Conservation (phyloP, 2,329 filamentous ascomycete genomes). For the Claviceps digitariae region DNA sequence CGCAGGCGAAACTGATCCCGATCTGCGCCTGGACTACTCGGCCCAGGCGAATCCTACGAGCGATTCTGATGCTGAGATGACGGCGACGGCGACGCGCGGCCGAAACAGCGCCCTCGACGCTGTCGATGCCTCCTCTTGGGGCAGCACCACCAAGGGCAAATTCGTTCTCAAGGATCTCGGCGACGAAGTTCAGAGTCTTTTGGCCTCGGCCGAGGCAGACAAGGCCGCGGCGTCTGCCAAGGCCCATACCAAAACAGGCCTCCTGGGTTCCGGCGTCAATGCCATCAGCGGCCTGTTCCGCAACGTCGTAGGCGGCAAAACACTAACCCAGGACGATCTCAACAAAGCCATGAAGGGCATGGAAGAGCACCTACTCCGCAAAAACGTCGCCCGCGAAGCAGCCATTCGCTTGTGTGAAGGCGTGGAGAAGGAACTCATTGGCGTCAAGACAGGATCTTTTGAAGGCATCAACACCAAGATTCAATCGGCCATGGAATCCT, state of each 20-base stretch:
- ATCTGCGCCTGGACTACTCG: constrained; percentile 83
- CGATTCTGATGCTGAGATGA: constrained; percentile 39
- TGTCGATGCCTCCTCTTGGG: constrained; percentile 71
- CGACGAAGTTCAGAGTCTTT: constrained; percentile 82
- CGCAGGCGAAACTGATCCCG: constrained; percentile 64
- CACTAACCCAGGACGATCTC: constrained; percentile 74
- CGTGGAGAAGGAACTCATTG: constrained; percentile 78
- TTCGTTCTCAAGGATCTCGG: constrained; percentile 90
- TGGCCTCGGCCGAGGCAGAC: constrained; percentile 64
- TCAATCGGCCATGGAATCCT: constrained; percentile 77
- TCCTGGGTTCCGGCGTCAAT: constrained; percentile 68
- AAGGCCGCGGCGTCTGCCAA: constrained; percentile 35
- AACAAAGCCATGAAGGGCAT: constrained; percentile 89
- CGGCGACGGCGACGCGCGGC: constrained; percentile 30
- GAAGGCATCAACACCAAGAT: constrained; percentile 79
- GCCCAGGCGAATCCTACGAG: constrained; percentile 38
- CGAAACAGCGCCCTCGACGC: constrained; percentile 53
- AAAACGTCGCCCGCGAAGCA: constrained; percentile 93
- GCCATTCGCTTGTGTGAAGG: constrained; percentile 82
- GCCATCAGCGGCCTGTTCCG: constrained; percentile 81
- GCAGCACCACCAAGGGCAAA: constrained; percentile 74
- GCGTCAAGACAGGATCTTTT: constrained; percentile 83
- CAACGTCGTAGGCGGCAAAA: constrained; percentile 91
- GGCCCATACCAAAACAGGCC: constrained; percentile 39
- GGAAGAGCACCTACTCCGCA: constrained; percentile 86